Evolutionary conservation across 2,329 filamentous ascomycete genomes (phyloP).

Genomic region (Colletotrichum sidae): DNA sequence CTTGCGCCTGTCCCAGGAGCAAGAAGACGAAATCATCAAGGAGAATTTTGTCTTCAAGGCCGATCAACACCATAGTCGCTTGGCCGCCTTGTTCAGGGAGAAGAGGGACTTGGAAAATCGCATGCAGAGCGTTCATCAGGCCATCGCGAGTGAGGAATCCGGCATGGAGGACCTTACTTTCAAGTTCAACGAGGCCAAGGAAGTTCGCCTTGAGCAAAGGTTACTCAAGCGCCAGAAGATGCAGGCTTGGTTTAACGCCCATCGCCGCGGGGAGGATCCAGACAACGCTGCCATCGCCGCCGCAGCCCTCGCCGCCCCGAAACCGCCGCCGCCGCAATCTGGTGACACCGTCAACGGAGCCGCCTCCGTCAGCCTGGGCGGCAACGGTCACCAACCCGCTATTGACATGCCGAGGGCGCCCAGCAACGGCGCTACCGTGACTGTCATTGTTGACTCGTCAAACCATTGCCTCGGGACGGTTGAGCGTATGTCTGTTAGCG

Average conservation of each 20-base stretch:
- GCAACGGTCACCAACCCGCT: slow-evolving; percentile 8
- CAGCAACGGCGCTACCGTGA: neutral
- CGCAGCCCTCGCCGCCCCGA: slow-evolving; percentile 21
- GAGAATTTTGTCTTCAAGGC: slow-evolving; percentile 14
- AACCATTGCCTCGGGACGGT: slow-evolving; percentile 54
- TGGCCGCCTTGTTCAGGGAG: slow-evolving; percentile 15
- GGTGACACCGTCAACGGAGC: slow-evolving; percentile 2
- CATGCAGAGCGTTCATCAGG: slow-evolving; percentile 17
- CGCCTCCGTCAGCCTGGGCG: slow-evolving; percentile 1
- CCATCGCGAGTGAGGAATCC: slow-evolving; percentile 21
- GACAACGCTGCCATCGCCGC: slow-evolving; percentile 24
- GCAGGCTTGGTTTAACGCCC: slow-evolving; percentile 13
- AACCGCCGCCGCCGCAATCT: slow-evolving; percentile 1
- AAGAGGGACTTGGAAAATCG: slow-evolving; percentile 31
- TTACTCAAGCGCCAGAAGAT: slow-evolving; percentile 2
- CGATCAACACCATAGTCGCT: neutral
- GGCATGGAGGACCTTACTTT: slow-evolving; percentile 18
- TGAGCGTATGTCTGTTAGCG: slow-evolving; percentile 42
- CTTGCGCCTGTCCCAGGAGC: slow-evolving; percentile 7
- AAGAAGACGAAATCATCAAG: slow-evolving; percentile 20
- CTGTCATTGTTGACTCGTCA: slow-evolving; percentile 48
- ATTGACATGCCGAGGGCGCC: neutral
- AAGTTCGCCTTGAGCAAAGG: neutral
- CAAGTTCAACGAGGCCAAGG: slow-evolving; percentile 7
- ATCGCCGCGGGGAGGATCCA: slow-evolving; percentile 14